Percentiles rank a stretch among this genome's conserved stretches.
phyloP scores from a whole-genome alignment of 2,329 filamentous ascomycete genomes.

The Fonsecaea pugnacius region DNA sequence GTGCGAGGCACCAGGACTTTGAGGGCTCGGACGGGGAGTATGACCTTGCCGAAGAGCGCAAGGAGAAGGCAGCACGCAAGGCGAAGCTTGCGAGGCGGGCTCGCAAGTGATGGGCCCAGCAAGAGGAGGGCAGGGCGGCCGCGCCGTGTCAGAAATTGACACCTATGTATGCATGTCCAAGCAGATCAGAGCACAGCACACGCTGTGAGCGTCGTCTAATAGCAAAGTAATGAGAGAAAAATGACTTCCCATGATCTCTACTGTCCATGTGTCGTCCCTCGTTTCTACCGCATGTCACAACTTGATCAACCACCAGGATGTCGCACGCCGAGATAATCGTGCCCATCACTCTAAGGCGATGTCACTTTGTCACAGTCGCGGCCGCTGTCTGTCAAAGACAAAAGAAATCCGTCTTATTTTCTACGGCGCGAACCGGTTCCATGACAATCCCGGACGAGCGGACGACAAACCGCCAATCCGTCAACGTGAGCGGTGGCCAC shows the following conservation, averaged over 20 bases:
- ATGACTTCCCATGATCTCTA: background rate
- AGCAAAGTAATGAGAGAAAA: background rate
- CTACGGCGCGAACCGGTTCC: background rate
- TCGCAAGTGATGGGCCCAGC: background rate
- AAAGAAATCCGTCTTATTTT: background rate
- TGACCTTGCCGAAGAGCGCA: constrained; percentile 8
- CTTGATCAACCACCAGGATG: background rate
- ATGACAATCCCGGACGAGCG: background rate
- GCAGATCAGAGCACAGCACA: background rate
- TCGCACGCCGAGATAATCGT: background rate
- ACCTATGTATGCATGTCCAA: background rate
- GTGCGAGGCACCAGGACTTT: background rate
- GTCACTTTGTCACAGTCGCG: background rate
- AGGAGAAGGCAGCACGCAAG: constrained; percentile 1
- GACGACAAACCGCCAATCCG: background rate
- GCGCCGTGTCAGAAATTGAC: background rate
- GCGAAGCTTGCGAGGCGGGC: constrained; percentile 4
- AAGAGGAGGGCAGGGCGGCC: too few species aligned
- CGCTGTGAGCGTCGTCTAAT: background rate
- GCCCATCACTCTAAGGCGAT: background rate
- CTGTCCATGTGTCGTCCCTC: background rate
- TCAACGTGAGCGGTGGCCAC: background rate
- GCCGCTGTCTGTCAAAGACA: background rate
- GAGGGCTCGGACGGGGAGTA: constrained; percentile 5
- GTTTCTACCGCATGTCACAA: too few species aligned